Percentiles rank a stretch among this genome's conserved stretches.
Conservation (phyloP, 805 yeast genomes). For the Starmerella kuoi region DNA sequence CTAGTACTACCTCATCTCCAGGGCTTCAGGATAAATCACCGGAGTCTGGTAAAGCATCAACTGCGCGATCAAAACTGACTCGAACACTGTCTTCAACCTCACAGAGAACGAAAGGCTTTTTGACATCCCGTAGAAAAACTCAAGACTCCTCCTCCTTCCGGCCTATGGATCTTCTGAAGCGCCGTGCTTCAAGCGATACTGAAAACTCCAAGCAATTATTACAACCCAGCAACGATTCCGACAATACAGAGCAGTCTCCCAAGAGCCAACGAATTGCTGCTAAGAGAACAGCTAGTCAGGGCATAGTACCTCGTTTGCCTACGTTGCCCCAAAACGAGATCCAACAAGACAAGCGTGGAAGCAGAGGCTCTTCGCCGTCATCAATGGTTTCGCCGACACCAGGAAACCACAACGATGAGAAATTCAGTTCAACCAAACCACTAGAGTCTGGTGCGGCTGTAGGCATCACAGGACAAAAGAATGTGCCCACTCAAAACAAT, state of each 20-base stretch:
- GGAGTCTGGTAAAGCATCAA: background rate
- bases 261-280: background rate
- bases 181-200: background rate
- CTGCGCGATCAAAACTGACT: background rate
- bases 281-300: background rate
- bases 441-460: background rate
- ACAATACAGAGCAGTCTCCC: background rate
- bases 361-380: too few relatives aligned
- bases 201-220: background rate
- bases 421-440: background rate
- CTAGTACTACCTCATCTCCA: background rate
- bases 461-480: too few relatives aligned
- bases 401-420: too few relatives aligned
- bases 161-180: conserved; percentile 1
- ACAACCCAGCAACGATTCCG: background rate
- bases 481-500: too few relatives aligned
- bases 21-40: background rate
- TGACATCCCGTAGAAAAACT: conserved; percentile 2
- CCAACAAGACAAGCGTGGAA: too few relatives aligned
- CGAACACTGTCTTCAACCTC: conserved; percentile 7
- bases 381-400: too few relatives aligned
- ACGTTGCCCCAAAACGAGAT: background rate
- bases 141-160: conserved; percentile 2
- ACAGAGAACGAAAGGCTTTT: conserved; percentile 1
- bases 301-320: background rate